Evolutionary conservation across 352 stramenopile genomes (phyloP).

Genomic region (Phytophthora colocasiae): DNA sequence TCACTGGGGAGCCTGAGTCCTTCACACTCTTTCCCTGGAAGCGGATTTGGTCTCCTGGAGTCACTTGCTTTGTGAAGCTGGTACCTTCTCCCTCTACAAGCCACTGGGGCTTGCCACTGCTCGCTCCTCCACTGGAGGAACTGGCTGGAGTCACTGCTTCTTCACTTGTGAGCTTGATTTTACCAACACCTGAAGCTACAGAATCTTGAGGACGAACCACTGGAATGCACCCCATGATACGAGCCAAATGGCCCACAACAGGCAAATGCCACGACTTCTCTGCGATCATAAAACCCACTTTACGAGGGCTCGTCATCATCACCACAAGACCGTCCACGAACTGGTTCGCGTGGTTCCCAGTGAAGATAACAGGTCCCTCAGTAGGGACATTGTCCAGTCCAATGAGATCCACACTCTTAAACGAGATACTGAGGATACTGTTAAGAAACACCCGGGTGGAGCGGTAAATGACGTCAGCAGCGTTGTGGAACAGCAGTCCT

Average conservation of each 20-base stretch:
- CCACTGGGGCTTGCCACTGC: slow-evolving; percentile 36
- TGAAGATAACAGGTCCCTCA: slow-evolving; percentile 98
- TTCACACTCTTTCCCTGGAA: slow-evolving; percentile 81
- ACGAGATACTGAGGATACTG: slow-evolving; percentile 98
- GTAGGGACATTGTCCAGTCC: slow-evolving; percentile 96
- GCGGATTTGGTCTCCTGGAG: slow-evolving; percentile 80
- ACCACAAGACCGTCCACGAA: slow-evolving; percentile 98
- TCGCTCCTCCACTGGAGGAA: slow-evolving; percentile 34
- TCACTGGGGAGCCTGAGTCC: slow-evolving; percentile 83
- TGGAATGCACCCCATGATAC: slow-evolving; percentile 96
- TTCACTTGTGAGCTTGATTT: slow-evolving; percentile 61
- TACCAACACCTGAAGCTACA: slow-evolving; percentile 72
- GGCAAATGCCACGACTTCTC: slow-evolving; percentile 96
- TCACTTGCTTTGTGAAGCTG: slow-evolving; percentile 79
- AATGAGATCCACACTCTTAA: slow-evolving; percentile 97
- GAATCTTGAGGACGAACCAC: slow-evolving; percentile 97
- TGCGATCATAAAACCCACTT: slow-evolving; percentile 97
- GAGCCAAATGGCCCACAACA: slow-evolving; percentile 95
- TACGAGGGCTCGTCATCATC: slow-evolving; percentile 94
- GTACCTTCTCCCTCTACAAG: slow-evolving; percentile 71
- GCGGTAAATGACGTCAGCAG: slow-evolving; percentile 82
- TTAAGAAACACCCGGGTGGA: slow-evolving; percentile 95
- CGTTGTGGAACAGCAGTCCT: slow-evolving; percentile 75
- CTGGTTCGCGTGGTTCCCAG: slow-evolving; percentile 98
- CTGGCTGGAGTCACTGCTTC: slow-evolving; percentile 37